Base-by-base conservation (phyloP, 2,329 filamentous ascomycete genomes). In the Cercospora sesami region DNA sequence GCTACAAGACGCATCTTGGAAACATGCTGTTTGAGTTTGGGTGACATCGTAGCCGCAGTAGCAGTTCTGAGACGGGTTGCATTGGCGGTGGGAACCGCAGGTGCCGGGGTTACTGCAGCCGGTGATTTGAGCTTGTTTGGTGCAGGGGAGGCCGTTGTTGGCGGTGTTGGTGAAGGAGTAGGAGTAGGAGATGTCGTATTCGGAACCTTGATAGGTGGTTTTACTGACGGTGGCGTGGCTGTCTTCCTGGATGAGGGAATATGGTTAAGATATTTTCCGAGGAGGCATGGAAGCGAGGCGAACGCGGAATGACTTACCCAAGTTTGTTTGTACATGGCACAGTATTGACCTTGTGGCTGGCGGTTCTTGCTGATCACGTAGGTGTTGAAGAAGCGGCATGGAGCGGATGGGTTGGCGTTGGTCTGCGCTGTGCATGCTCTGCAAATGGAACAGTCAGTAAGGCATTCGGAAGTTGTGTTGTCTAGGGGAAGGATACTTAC, bases 381-480 rank as follows among this genome's bases (percentile, higher is more conserved):
- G 5, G 71, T 64, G 45, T 62, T 69, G 58, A 73, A 72, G 70
- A 73, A 73, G 68, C 66, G 61, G 71, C 68, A 63, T 61, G 65
- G 51, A 28, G 39, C 9, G 18, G n/a, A 33, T 6, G 61, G 55
- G 23, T 68, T 64, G 12, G 57, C 36, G 2, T 21, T n/a, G 14
- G 62, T 53, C 7, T 68, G 61, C 4, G 66, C 66, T 14, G 48
- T 59, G 26, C 65, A 63, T 21, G 65, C 65, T 23, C 45, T 48
- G 2, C 42, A 48, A n/a, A 73, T 72, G 21, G 73, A 71, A 63
- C 78, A 80, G 23, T 76, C 8, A 48, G 42, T 12, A 10, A 23
- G 42, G 10, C 2, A 48, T 23, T 48, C 10, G 18, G 1, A 48
- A 10, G 18, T 21, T 2, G 0, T 48, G 2, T 48, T 1, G 1